These are phyloP conservation scores for Auricularia sp. DNA, from an alignment of 768 basidiomycete species.

Conservation along the genomic window DNA sequence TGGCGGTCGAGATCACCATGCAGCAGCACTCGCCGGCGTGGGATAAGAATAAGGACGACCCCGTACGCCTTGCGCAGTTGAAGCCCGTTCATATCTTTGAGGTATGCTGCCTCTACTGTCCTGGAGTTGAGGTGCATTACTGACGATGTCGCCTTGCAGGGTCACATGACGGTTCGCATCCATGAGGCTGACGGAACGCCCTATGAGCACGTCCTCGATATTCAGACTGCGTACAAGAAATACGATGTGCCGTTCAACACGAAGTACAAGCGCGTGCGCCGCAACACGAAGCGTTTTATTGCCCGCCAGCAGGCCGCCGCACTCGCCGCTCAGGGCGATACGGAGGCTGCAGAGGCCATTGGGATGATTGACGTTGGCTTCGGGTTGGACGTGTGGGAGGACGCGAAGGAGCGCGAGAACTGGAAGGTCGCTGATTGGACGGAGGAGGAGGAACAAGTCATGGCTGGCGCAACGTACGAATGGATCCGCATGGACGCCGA, in stretches of 20 bases:
- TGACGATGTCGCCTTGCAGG: constrained; percentile 35
- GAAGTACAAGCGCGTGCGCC: constrained; percentile 91
- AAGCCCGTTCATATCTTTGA: constrained; percentile 89
- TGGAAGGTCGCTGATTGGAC: constrained; percentile 99
- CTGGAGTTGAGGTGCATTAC: constrained; percentile 3
- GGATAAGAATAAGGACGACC: constrained; percentile 53
- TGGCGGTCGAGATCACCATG: constrained; percentile 95
- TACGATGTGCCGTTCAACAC: constrained; percentile 98
- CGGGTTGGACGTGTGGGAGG: constrained; percentile 91
- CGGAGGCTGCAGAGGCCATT: constrained; percentile 86
- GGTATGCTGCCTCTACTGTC: constrained; percentile 30
- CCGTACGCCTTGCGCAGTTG: constrained; percentile 52
- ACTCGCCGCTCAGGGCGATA: constrained; percentile 85
- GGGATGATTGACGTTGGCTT: constrained; percentile 93
- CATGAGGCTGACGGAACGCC: constrained; percentile 99
- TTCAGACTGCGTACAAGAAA: constrained; percentile 77
- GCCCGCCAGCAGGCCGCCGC: constrained; percentile 88
- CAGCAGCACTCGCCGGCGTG: constrained; percentile 78
- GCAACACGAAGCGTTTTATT: constrained; percentile 92
- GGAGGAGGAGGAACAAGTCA: constrained; percentile 86
- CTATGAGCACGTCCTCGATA: constrained; percentile 95
- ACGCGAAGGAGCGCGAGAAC: constrained; percentile 80
- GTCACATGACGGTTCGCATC: constrained; percentile 97
- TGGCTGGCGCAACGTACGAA: constrained; percentile 95
- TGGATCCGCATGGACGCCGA: constrained; percentile 99